Evolutionary conservation across 306 rosid genomes (phyloP).

Genomic region (Dalbergia cultrata): DNA sequence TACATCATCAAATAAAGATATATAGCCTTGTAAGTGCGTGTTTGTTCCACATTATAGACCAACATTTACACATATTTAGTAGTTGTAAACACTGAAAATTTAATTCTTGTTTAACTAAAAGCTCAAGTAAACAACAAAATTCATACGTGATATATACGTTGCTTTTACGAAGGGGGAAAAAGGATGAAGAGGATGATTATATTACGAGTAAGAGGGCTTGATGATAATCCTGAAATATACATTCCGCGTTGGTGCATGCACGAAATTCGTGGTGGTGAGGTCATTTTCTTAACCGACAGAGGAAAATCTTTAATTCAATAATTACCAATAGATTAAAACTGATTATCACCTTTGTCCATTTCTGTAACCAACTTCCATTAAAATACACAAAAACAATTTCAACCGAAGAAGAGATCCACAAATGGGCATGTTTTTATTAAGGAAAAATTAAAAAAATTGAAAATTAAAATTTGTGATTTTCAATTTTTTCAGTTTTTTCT

Average conservation of each 20-base stretch:
- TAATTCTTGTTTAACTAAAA: not conserved
- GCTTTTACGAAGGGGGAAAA: not conserved
- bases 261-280: slow-evolving; percentile 14
- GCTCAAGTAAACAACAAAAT: not conserved
- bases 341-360: slow-evolving; percentile 34
- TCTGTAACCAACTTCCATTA: slow-evolving; percentile 29
- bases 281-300: not conserved
- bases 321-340: slow-evolving; percentile 2
- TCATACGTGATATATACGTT: not conserved
- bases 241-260: slow-evolving; percentile 12
- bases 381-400: slow-evolving; percentile 28
- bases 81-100: not conserved
- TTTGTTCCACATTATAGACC: too few species aligned
- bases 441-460: too few species aligned
- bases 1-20: too few species aligned
- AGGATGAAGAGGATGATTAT: not conserved
- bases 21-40: too few species aligned
- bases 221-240: not conserved
- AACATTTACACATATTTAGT: too few species aligned
- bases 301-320: not conserved
- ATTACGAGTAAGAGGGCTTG: not conserved
- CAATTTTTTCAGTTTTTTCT: too few species aligned
- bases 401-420: slow-evolving; percentile 8
- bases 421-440: too few species aligned
- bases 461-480: too few species aligned